Percentiles rank a stretch among this genome's conserved stretches.
Conservation (phyloP, 2,329 filamentous ascomycete species). For the Corniculantispora saksenae region DNA sequence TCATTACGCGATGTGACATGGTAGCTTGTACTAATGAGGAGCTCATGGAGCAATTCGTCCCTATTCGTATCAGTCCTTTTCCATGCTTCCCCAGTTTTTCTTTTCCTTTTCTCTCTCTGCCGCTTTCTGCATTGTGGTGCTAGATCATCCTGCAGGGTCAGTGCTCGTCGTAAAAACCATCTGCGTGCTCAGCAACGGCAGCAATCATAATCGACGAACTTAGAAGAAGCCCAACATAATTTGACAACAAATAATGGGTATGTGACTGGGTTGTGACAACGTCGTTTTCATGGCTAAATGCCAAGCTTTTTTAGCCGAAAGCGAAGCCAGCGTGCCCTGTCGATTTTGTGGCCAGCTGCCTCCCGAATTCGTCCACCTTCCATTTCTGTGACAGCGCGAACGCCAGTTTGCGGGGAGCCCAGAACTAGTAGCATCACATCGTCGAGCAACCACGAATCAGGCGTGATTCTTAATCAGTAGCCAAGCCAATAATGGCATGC, state of each 20-base stretch:
- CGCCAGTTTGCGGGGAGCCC: not conserved
- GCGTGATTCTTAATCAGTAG: not conserved
- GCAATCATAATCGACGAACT: too few relatives aligned
- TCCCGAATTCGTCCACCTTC: not conserved
- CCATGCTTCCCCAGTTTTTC: too few relatives aligned
- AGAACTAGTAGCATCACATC: not conserved
- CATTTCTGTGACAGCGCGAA: not conserved
- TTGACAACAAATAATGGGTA: not conserved
- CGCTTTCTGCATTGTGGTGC: too few relatives aligned
- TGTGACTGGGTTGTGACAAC: not conserved
- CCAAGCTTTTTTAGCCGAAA: not conserved
- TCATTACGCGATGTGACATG: not conserved
- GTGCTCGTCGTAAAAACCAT: too few relatives aligned
- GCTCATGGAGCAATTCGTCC: not conserved
- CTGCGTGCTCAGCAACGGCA: too few relatives aligned
- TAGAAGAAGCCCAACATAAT: not conserved
- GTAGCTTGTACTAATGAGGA: too few relatives aligned
- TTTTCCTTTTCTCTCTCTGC: too few relatives aligned
- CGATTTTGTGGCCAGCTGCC: not conserved
- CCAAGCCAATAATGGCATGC: not conserved
- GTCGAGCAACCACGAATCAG: not conserved
- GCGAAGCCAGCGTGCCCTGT: not conserved
- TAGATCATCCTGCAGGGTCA: too few relatives aligned
- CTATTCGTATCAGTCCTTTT: too few relatives aligned
- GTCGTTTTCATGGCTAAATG: not conserved